Evolutionary conservation across 2,329 filamentous ascomycete species (phyloP).

Genomic region (Venturia aucupariae): DNA sequence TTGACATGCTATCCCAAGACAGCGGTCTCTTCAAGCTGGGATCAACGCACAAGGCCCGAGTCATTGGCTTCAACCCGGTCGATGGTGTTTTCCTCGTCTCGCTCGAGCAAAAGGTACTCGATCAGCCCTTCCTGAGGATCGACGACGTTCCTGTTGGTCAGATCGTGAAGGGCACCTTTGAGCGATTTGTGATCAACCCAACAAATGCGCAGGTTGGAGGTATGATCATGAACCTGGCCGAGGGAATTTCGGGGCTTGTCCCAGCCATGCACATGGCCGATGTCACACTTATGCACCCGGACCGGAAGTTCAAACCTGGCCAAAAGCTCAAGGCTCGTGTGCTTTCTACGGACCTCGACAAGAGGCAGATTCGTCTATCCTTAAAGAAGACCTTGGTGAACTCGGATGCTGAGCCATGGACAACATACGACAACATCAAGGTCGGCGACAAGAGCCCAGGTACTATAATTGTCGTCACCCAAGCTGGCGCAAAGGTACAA

Average conservation of each 20-base stretch:
- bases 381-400: slow-evolving; percentile 93
- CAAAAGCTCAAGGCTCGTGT: slow-evolving; percentile 78
- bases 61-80: slow-evolving; percentile 78
- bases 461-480: slow-evolving; percentile 73
- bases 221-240: slow-evolving; percentile 72
- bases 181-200: slow-evolving; percentile 71
- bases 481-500: slow-evolving; percentile 76
- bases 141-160: slow-evolving; percentile 80
- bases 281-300: slow-evolving; percentile 77
- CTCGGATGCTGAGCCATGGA: slow-evolving; percentile 71
- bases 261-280: slow-evolving; percentile 84
- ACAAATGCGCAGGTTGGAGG: slow-evolving; percentile 60
- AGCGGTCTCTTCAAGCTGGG: slow-evolving; percentile 71
- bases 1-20: slow-evolving; percentile 69
- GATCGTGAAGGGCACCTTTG: slow-evolving; percentile 71
- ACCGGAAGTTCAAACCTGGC: slow-evolving; percentile 90
- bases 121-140: slow-evolving; percentile 82
- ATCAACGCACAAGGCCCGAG: slow-evolving; percentile 68
- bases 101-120: slow-evolving; percentile 69
- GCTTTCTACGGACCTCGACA: slow-evolving; percentile 65
- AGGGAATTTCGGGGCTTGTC: slow-evolving; percentile 83
- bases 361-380: slow-evolving; percentile 74
- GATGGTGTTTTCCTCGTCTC: slow-evolving; percentile 83
- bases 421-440: slow-evolving; percentile 63
- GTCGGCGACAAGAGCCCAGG: slow-evolving; percentile 73